Evolutionary conservation across 2,329 filamentous ascomycete genomes (phyloP), one percentile per base, ranked within the genome.

Genomic region (Pezicula neosporulosa): DNA sequence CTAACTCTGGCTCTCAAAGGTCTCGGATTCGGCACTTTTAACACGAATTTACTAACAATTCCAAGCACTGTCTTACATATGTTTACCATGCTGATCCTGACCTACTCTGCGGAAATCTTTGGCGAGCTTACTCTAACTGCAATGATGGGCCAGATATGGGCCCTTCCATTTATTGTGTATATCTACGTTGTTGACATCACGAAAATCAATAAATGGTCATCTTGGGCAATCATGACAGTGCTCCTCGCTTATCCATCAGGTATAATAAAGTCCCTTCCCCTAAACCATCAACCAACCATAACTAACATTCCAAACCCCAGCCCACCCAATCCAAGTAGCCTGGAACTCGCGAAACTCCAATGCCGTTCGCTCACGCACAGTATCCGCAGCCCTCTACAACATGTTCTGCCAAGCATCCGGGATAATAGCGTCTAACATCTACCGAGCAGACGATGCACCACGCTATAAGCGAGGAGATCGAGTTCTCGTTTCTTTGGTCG

Each of bases 1-100:
- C 71, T 87, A 5, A 83, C 84, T 0, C 73, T 85, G 4, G 80
- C 77, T 1, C 71, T 87, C 5, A 75, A 76, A 43, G 68, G 71
- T 1, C 69, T 86, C 0, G 83, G 77, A 2, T 85, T 85, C 66
- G 69, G 73, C 54, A 82, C 78, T 3, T 84, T 88, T 64, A 68
- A 81, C 19, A 76, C 82, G 1, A 88, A 86, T 60, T 63, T 88
- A 30, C 73, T 88, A 6, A 76, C 78, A 2, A 86, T 87, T n/a
- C 78, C 81, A 0, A 75, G 70, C 4, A 75, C 75, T 46, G 71
- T 74, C 2, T 59, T 79, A 9, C 75, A 77, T 52, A 75, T 80
- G 37, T 64, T 71, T 42, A 70, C 68, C 0, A 66, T 73, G 41
- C 43, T 64, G 7, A 49, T 44, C 4, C 44, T 64, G 6, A 70